These are phyloP conservation scores for Lasiosphaeria hispida DNA, from an alignment of 495 filamentous ascomycete genomes.

Conservation along the genomic window DNA sequence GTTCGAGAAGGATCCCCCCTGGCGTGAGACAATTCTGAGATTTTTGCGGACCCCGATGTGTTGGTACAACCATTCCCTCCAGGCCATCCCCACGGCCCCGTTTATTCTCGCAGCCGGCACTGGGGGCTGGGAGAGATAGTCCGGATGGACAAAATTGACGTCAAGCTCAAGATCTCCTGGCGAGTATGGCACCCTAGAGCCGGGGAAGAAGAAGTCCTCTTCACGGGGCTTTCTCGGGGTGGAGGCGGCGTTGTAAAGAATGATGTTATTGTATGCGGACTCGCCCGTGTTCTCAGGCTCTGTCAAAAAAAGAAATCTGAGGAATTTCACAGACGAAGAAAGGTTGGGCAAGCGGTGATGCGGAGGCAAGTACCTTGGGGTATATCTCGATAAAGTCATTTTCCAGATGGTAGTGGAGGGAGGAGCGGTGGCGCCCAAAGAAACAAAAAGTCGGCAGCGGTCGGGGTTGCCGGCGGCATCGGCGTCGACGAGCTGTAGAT, in stretches of 20 bases:
- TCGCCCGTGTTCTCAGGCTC: background rate
- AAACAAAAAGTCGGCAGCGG: constrained; percentile 25
- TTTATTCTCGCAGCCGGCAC: too few relatives aligned
- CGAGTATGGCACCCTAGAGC: constrained; percentile 20
- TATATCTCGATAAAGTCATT: too few relatives aligned
- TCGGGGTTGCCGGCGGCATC: constrained; percentile 9
- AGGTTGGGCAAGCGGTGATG: too few relatives aligned
- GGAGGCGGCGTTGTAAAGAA: background rate
- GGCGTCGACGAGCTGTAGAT: constrained; percentile 15
- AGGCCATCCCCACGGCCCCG: too few relatives aligned
- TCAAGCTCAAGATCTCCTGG: constrained; percentile 6
- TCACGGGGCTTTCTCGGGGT: background rate
- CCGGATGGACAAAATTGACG: constrained; percentile 19
- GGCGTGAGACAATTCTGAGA: constrained; percentile 1
- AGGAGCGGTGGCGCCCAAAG: constrained; percentile 27
- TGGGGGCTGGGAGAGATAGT: constrained; percentile 23
- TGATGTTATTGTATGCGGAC: background rate
- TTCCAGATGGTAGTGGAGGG: too few relatives aligned
- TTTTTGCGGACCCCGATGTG: constrained; percentile 1
- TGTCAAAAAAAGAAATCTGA: background rate
- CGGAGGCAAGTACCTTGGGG: too few relatives aligned
- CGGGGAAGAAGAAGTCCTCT: constrained; percentile 18
- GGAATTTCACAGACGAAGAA: background rate
- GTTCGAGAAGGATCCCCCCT: constrained; percentile 15
- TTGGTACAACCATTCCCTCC: constrained; percentile 19